phyloP scores from a whole-genome alignment of 163 green algal genomes.

The Trebouxia gelatinosa region DNA sequence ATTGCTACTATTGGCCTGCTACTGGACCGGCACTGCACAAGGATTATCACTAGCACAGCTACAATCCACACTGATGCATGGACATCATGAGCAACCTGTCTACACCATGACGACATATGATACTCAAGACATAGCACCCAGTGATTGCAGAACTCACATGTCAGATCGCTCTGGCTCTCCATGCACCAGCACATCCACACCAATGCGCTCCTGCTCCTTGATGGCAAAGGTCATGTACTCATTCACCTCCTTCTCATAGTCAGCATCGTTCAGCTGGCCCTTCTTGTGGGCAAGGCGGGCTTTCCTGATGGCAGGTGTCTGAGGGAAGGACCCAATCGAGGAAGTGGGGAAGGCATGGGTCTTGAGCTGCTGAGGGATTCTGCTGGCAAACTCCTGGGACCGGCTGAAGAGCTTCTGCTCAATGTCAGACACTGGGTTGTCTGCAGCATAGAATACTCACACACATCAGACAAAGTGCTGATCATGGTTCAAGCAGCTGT shows the following conservation, averaged over 20 bases:
- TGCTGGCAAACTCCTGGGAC: slow-evolving; percentile 52
- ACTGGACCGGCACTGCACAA: too few species aligned
- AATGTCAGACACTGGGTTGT: slow-evolving; percentile 36
- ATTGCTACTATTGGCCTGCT: too few species aligned
- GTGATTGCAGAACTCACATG: too few species aligned
- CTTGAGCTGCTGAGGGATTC: slow-evolving; percentile 64
- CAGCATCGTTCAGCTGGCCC: slow-evolving; percentile 56
- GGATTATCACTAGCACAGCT: too few species aligned
- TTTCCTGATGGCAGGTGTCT: slow-evolving; percentile 77
- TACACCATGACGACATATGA: too few species aligned
- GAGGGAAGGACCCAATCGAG: slow-evolving; percentile 91
- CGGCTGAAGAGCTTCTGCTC: slow-evolving; percentile 53
- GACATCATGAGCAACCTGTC: too few species aligned
- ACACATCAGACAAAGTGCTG: slow-evolving; percentile 12
- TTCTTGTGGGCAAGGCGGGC: slow-evolving; percentile 68
- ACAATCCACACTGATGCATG: too few species aligned
- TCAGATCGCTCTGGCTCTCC: slow-evolving; percentile 89
- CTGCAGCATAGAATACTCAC: neutral
- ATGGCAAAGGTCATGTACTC: slow-evolving; percentile 77
- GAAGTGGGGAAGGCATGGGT: slow-evolving; percentile 70
- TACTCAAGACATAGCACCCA: too few species aligned
- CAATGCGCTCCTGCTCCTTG: slow-evolving; percentile 72
- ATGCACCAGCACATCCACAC: slow-evolving; percentile 90
- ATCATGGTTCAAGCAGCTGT: too few species aligned
- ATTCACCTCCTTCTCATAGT: slow-evolving; percentile 67